Evolutionary conservation across 2,329 filamentous ascomycete genomes (phyloP).

Genomic region (Curvularia eragrostidis): DNA sequence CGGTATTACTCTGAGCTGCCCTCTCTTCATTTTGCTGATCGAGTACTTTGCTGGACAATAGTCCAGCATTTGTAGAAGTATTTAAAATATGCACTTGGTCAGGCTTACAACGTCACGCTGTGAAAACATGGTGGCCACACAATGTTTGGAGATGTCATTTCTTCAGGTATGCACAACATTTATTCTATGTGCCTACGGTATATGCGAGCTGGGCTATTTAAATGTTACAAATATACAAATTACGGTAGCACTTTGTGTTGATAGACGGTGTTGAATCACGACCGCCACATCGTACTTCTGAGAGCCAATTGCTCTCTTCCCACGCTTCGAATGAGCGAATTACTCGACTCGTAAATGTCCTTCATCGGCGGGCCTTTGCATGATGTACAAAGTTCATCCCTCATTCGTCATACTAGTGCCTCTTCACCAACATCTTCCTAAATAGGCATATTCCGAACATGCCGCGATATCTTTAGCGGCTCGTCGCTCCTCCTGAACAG

Average conservation of each 20-base stretch:
- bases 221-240: not conserved
- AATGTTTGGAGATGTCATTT: not conserved
- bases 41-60: not conserved
- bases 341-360: not conserved
- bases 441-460: not conserved
- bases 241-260: not conserved
- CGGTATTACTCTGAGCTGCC: not conserved
- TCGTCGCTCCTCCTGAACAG: not conserved
- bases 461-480: not conserved
- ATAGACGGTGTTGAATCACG: not conserved
- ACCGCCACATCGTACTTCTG: not conserved
- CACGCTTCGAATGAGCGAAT: not conserved
- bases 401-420: not conserved
- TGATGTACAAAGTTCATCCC: not conserved
- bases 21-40: not conserved
- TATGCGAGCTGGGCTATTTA: not conserved
- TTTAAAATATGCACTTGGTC: not conserved
- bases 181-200: not conserved
- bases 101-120: not conserved
- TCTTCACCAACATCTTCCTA: not conserved
- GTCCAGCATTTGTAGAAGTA: not conserved
- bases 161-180: not conserved
- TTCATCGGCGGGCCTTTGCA: not conserved
- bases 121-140: not conserved
- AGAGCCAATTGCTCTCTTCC: not conserved